Base-by-base conservation (phyloP, 805 yeast species). In the Candida manassasensis region DNA sequence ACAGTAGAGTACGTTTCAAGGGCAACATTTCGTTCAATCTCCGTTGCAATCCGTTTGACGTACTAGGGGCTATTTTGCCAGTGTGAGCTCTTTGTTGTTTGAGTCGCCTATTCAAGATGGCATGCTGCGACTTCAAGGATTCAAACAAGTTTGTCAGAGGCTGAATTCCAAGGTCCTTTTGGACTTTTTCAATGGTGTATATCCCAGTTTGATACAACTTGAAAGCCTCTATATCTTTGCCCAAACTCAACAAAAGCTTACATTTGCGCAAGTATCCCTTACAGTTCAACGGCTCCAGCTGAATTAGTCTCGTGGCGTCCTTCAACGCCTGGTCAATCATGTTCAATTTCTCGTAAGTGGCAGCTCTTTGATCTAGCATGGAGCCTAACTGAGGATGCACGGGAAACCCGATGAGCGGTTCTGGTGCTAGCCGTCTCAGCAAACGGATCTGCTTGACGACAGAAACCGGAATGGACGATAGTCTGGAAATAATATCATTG, bases 201-300 rank as follows among this genome's bases (percentile, higher is more conserved):
- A 68, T 29, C 0, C 77, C 79, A 19, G 44, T 39, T 32, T 61
- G 64, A 34, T 61, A 52, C 2, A 48, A 45, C 25, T 55, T 53
- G 40, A 59, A 61, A 2, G 77, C 70, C 13, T 63, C 67, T 1
- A 43, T 19, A 3, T 58, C 47, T 14, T 56, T 45, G 1, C 53
- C 53, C 26, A 48, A 36, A 7, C 39, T 35, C 16, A 40, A 10
- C 15, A 59, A 46, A 3, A 71, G 41, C 43, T 72, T 74, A 2
- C 68, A 63, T 3, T 54, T 49, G 22, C 80, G 45, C 24, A 75
- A 50, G 42, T 73, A 73, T 1, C 76, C 77, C 47, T 71, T 73
- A 48, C 75, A 69, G 12, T 70, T 59, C 17, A 65, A 44, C 0
- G 77, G 77, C 22, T 71, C 74, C 3, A 59, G 13, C 10, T 41